Evolutionary conservation across 2,329 filamentous ascomycete genomes (phyloP).

Genomic region (Beauveria sp.): DNA sequence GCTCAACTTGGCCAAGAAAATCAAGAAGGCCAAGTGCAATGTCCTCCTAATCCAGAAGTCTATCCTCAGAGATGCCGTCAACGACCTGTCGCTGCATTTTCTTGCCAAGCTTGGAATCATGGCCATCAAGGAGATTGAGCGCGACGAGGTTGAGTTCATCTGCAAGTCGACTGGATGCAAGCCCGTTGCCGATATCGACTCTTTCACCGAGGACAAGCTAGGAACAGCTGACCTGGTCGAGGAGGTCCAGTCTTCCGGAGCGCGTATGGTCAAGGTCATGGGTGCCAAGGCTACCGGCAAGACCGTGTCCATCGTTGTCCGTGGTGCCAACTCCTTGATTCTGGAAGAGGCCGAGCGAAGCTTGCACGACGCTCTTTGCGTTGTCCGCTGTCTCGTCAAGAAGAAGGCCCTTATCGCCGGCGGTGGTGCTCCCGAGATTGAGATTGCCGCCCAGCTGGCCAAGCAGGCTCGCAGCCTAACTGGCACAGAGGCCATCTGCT

Average conservation of each 20-base stretch:
- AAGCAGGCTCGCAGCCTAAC: conserved; percentile 75
- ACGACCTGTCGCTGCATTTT: conserved; percentile 96
- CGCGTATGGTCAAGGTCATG: conserved; percentile 89
- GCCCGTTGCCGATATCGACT: conserved; percentile 96
- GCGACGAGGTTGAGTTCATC: conserved; percentile 97
- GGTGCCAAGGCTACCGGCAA: conserved; percentile 78
- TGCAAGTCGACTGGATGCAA: conserved; percentile 99
- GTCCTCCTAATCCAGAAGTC: conserved; percentile 98
- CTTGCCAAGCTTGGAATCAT: conserved; percentile 94
- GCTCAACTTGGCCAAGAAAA: conserved; percentile 99
- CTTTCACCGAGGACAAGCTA: conserved; percentile 97
- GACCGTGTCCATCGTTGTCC: conserved; percentile 90
- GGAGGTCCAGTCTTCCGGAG: conserved; percentile 79
- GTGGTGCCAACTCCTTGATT: conserved; percentile 89
- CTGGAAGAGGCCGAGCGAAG: conserved; percentile 95
- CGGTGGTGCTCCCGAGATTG: conserved; percentile 92
- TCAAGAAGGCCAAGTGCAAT: conserved; percentile 99
- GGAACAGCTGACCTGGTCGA: conserved; percentile 90
- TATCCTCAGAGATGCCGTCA: conserved; percentile 93
- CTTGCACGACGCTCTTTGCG: conserved; percentile 94
- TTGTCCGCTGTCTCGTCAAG: conserved; percentile 95
- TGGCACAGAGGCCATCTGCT: conserved; percentile 95
- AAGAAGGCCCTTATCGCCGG: conserved; percentile 99
- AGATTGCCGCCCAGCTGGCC: conserved; percentile 81
- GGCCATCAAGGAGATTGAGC: conserved; percentile 94